Conservation (phyloP, 805 yeast species). For the Yamadazyma phyllophila region DNA sequence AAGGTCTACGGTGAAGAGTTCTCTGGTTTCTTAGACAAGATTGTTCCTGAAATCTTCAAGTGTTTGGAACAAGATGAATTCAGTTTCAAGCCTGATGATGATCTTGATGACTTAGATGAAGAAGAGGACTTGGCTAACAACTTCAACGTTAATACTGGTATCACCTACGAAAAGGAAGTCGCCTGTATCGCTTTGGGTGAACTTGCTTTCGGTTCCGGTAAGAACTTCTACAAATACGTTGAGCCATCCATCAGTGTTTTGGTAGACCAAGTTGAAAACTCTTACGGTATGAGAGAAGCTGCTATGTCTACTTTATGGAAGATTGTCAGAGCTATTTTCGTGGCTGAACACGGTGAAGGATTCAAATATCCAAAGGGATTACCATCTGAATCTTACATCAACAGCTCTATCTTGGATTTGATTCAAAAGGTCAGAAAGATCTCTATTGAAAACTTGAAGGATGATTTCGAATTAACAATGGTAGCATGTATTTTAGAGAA, state of each 20-base stretch:
- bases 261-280: constrained; percentile 72
- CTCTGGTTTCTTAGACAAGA: constrained; percentile 75
- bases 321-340: constrained; percentile 67
- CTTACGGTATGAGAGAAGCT: constrained; percentile 88
- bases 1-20: constrained; percentile 91
- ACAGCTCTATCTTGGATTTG: constrained; percentile 54
- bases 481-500: constrained; percentile 76
- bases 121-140: constrained; percentile 68
- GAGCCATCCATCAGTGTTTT: constrained; percentile 65
- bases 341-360: constrained; percentile 47
- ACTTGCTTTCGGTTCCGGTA: constrained; percentile 83
- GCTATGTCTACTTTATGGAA: constrained; percentile 83
- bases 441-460: constrained; percentile 61
- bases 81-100: constrained; percentile 54
- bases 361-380: constrained; percentile 61
- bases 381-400: constrained; percentile 59
- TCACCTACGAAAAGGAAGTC: constrained; percentile 92
- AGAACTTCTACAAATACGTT: constrained; percentile 72
- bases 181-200: constrained; percentile 91
- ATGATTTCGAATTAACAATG: constrained; percentile 82
- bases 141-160: constrained; percentile 87
- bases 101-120: constrained; percentile 51
- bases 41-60: constrained; percentile 80
- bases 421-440: constrained; percentile 65
- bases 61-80: constrained; percentile 88